These are phyloP conservation scores for Candida tallmaniae DNA, from an alignment of 805 yeast species.

Conservation along the genomic window DNA sequence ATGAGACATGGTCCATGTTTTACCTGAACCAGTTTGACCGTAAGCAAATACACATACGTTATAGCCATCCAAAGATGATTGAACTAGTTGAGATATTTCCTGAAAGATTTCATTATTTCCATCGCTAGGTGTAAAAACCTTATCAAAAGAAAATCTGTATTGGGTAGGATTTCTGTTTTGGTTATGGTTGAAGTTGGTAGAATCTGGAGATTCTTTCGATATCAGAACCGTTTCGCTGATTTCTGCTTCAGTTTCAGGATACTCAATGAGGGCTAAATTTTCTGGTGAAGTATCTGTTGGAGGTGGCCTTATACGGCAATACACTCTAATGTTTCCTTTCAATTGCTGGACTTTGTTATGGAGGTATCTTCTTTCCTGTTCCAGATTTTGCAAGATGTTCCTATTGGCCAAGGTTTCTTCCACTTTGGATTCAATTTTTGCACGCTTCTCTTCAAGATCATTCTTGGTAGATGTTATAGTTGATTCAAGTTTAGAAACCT, in stretches of 20 bases:
- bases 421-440: slow-evolving; percentile 3
- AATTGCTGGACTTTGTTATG: slow-evolving; percentile 80
- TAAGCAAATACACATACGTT: slow-evolving; percentile 94
- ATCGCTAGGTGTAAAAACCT: slow-evolving; percentile 55
- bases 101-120: slow-evolving; percentile 66
- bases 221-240: slow-evolving; percentile 32
- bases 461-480: neutral
- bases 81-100: slow-evolving; percentile 82
- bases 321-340: slow-evolving; percentile 89
- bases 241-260: slow-evolving; percentile 25
- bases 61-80: slow-evolving; percentile 74
- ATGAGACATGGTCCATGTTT: slow-evolving; percentile 84
- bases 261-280: slow-evolving; percentile 12
- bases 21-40: slow-evolving; percentile 96
- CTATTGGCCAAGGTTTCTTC: slow-evolving; percentile 15
- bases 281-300: slow-evolving; percentile 3
- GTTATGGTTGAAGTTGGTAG: slow-evolving; percentile 9
- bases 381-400: slow-evolving; percentile 43
- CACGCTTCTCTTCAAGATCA: slow-evolving; percentile 8
- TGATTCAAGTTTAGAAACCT: slow-evolving; percentile 4
- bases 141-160: slow-evolving; percentile 63
- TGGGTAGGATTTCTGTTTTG: too few species aligned
- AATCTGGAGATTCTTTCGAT: slow-evolving; percentile 14
- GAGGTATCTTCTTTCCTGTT: slow-evolving; percentile 52
- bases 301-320: slow-evolving; percentile 75